Percentiles rank a stretch among this genome's conserved stretches.
phyloP scores from a whole-genome alignment of 768 basidiomycete species.

The Auriscalpium vulgare region DNA sequence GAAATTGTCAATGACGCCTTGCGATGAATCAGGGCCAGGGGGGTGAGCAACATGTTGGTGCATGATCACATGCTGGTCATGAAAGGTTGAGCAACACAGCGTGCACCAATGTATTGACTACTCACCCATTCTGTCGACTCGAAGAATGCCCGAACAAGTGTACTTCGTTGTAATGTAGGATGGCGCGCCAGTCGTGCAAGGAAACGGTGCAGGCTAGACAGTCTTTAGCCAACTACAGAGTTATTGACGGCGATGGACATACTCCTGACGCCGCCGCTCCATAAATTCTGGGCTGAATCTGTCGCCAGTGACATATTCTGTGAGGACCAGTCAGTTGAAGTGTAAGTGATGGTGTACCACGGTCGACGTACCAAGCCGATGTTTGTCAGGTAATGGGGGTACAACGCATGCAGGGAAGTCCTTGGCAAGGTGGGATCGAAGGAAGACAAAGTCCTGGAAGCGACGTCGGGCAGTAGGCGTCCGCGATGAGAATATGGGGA shows the following conservation, averaged over 20 bases:
- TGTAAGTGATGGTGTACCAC: background rate
- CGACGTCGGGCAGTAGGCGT: slow-evolving; percentile 77
- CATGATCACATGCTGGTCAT: slow-evolving; percentile 83
- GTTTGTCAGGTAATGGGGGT: slow-evolving; percentile 93
- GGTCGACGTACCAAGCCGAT: slow-evolving; percentile 70
- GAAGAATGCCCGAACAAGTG: slow-evolving; percentile 88
- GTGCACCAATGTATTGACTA: background rate
- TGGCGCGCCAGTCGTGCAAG: slow-evolving; percentile 86
- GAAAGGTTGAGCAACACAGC: slow-evolving; percentile 5
- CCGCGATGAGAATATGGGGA: slow-evolving; percentile 73
- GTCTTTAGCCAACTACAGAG: background rate
- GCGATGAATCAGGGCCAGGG: slow-evolving; percentile 70
- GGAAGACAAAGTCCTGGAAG: slow-evolving; percentile 95
- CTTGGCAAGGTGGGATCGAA: slow-evolving; percentile 78
- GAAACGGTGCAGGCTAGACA: slow-evolving; percentile 79
- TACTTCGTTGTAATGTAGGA: slow-evolving; percentile 87
- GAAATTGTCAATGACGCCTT: slow-evolving; percentile 86
- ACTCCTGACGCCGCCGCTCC: slow-evolving; percentile 87
- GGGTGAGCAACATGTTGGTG: slow-evolving; percentile 94
- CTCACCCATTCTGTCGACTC: slow-evolving; percentile 98
- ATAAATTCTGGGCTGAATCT: slow-evolving; percentile 96
- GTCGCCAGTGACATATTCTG: slow-evolving; percentile 97
- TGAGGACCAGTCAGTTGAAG: slow-evolving; percentile 4
- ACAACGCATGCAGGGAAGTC: slow-evolving; percentile 99
- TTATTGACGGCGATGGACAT: slow-evolving; percentile 22